Conservation (phyloP, 257 asterid genomes). For the Verbascum thapsus region DNA sequence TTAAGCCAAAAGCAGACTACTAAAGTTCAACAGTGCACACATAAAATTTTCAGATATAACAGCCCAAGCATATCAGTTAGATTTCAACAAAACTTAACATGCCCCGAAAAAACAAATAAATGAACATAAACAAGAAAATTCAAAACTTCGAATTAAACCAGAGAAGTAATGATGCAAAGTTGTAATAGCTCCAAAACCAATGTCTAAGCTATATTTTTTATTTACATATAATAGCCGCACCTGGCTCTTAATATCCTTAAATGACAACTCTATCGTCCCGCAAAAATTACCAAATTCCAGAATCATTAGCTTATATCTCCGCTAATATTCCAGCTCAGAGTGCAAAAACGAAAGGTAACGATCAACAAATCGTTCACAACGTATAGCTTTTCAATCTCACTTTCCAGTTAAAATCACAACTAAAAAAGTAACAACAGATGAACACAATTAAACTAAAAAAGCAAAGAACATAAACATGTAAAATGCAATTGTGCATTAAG, state of each 20-base stretch:
- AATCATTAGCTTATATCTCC: conserved; percentile 16
- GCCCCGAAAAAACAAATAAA: not conserved
- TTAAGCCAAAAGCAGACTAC: not conserved
- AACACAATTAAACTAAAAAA: not conserved
- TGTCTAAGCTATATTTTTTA: not conserved
- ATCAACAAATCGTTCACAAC: conserved; percentile 22
- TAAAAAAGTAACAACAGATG: not conserved
- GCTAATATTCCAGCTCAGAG: conserved; percentile 4
- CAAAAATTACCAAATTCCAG: conserved; percentile 17
- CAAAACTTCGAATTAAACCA: too few species aligned
- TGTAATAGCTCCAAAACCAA: too few species aligned
- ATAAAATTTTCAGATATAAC: conserved; percentile 3
- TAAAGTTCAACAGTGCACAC: not conserved
- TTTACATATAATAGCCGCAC: not conserved
- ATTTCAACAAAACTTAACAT: conserved; percentile 10
- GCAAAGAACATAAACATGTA: not conserved
- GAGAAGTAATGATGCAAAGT: too few species aligned
- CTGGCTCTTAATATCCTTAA: not conserved
- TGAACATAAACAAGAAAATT: not conserved
- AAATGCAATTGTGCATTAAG: not conserved
- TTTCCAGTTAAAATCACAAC: not conserved
- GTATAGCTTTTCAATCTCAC: conserved; percentile 12
- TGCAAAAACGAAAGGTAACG: conserved; percentile 4
- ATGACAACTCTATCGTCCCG: not conserved
- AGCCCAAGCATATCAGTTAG: not conserved